Evolutionary conservation across 139 green algal species (phyloP), one percentile per base, ranked within the genome.

Genomic region (Picocystis salinarum): DNA sequence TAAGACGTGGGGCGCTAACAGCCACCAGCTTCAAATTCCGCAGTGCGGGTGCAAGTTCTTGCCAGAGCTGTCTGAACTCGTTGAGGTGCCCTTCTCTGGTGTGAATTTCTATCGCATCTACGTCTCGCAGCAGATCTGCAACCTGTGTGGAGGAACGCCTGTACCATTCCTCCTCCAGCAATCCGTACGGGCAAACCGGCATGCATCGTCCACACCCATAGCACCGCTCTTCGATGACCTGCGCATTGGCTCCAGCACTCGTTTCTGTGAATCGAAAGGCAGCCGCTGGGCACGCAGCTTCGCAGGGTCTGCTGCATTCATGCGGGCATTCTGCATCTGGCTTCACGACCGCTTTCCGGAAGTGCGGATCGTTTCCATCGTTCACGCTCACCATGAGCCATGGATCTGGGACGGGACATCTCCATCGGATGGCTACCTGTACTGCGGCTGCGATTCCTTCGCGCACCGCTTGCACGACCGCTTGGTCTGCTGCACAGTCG

Each of bases 361-460:
- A 62, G 42, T 62, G 53, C 5, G 53, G 53, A 36, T 62, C 53
- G 28, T 59, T 19, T 18, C 56, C 52, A 25, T 62, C 53, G 52
- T 66, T 62, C 17, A 62, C 24, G 42, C 53, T 62, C 3, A 62
- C 53, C 53, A 62, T 62, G 15, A 62, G 12, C 53, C 53, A 66
- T 4, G 53, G 53, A 19, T 52, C 46, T 0, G 52, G 22, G 13
- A 3, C 3, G n/a, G n/a, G n/a, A n/a, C n/a, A n/a, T n/a, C n/a
- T n/a, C n/a, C n/a, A n/a, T n/a, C n/a, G n/a, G n/a, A n/a, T n/a
- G 22, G 13, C 13, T 0, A 55, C 15, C 6, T 13, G 10, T 23
- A 64, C 13, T 11, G 53, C 53, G 11, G 45, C 53, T 24, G 1
- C 15, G 4, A 62, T 39, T 18, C 53, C 53, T 18, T 66, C 53